phyloP scores from a whole-genome alignment of 768 basidiomycete genomes.

The Tricholoma bakamatsutake region DNA sequence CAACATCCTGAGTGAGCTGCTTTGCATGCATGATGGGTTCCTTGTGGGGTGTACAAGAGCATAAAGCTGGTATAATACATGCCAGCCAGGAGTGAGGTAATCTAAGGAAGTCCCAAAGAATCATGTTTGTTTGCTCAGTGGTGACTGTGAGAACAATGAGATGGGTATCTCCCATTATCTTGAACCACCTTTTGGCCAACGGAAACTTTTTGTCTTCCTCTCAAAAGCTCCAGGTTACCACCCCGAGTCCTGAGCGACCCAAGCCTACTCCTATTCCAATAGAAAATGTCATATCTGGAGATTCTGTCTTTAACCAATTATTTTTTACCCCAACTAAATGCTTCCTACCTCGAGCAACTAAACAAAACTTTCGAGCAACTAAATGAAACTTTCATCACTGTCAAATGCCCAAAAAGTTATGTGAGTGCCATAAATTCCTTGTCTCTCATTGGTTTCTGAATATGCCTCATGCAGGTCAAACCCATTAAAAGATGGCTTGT shows the following conservation, averaged over 20 bases:
- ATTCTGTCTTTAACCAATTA: background rate
- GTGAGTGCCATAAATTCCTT: background rate
- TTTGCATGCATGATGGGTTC: background rate
- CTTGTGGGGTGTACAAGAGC: background rate
- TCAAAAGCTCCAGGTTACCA: background rate
- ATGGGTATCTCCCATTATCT: background rate
- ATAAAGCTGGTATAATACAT: too few relatives aligned
- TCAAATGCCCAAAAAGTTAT: background rate
- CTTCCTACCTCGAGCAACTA: background rate
- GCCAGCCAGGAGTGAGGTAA: too few relatives aligned
- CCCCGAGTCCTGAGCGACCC: background rate
- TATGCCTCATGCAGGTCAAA: background rate
- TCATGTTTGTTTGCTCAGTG: too few relatives aligned
- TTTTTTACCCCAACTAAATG: background rate
- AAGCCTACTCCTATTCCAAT: background rate
- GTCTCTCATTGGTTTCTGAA: background rate
- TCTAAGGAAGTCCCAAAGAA: too few relatives aligned
- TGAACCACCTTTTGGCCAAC: background rate
- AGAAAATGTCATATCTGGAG: background rate
- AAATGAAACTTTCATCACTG: background rate
- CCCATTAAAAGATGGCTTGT: conserved; percentile 1
- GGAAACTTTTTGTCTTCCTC: background rate
- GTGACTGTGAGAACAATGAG: background rate
- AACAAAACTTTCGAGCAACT: background rate
- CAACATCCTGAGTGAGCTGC: background rate